Base-by-base conservation (phyloP, 2,329 filamentous ascomycete species). In the Chaetothyriales sp. region DNA sequence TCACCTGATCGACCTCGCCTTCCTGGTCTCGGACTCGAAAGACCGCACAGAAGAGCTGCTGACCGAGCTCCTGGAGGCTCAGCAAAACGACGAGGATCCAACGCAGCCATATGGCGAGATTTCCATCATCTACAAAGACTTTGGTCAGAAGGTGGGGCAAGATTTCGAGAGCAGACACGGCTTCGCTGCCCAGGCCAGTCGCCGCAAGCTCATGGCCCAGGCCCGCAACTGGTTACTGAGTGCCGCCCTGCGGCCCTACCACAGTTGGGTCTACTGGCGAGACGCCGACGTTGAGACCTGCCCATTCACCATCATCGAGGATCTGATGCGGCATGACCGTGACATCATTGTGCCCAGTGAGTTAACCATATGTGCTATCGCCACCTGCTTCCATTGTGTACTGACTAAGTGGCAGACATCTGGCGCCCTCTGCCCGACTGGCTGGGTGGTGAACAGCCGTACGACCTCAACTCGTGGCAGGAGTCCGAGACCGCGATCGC, bases 181-280 rank as follows among this genome's bases (percentile, higher is more conserved):
- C 20, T 98, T 98, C 64, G 92, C 90, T 26, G 92, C 92, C 1
- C 92, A 98, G 68, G 92, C 92, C 20, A 85, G 83, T 59, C 78
- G 92, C 61, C 80, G 92, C 67, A 98, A 98, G 72, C 76, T 94
- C 62, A 98, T 98, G 92, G 92, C 92, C 0, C 88, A 95, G 70
- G 92, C 92, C 48, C 79, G 92, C 55, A 98, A 98, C 68, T 98
- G 92, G 92, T 74, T 98, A 49, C 71, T 98, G 51, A 95, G 88
- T 62, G 90, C 92, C 43, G 90, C 92, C 19, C 72, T 98, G 49
- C 81, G 92, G 44, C 92, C 92, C 1, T 93, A 92, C 49, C 92
- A 98, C 65, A 95, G 89, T 57, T 98, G 92, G 92, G 92, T 98
- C 8, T 98, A 98, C 65, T 98, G 92, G 92, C 81, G 92, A 68